Conservation (phyloP, 2,329 filamentous ascomycete genomes). For the Paracoccidioides lutzii region DNA sequence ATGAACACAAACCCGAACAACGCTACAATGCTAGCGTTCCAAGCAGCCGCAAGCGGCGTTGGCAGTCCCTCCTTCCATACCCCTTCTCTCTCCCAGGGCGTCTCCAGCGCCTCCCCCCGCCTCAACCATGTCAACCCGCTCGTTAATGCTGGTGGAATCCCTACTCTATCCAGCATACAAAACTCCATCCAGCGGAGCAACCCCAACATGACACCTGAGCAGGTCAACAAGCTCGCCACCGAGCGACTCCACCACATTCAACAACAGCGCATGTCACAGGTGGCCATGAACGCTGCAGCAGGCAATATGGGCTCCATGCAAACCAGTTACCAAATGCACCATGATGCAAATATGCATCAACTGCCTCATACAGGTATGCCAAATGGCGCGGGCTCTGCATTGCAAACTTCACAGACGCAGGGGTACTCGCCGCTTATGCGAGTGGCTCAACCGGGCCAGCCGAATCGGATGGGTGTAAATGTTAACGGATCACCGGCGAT, state of each 20-base stretch:
- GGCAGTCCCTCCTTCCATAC: conserved; percentile 33
- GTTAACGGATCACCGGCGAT: conserved; percentile 32
- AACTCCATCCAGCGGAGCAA: conserved; percentile 40
- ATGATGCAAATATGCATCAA: conserved; percentile 25
- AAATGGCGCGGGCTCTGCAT: conserved; percentile 21
- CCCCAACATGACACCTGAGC: conserved; percentile 40
- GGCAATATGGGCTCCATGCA: conserved; percentile 33
- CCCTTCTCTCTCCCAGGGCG: conserved; percentile 24
- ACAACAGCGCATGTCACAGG: conserved; percentile 37
- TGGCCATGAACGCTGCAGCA: conserved; percentile 40
- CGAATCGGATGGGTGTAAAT: conserved; percentile 26
- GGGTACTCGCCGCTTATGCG: conserved; percentile 42
- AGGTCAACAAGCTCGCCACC: conserved; percentile 41
- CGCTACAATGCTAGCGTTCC: conserved; percentile 33
- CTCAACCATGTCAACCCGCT: conserved; percentile 38
- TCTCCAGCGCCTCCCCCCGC: conserved; percentile 35
- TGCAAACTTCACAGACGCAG: conserved; percentile 37
- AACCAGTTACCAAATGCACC: conserved; percentile 29
- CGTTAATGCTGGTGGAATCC: conserved; percentile 39
- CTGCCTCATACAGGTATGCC: conserved; percentile 14
- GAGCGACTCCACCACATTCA: conserved; percentile 37
- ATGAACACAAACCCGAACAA: conserved; percentile 30
- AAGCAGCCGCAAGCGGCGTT: conserved; percentile 27
- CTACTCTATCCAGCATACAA: conserved; percentile 41
- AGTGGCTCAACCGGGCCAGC: conserved; percentile 35